Evolutionary conservation across 148 eudicot genomes (phyloP), one percentile per base, ranked within the genome.

Genomic region (Drosera capensis): DNA sequence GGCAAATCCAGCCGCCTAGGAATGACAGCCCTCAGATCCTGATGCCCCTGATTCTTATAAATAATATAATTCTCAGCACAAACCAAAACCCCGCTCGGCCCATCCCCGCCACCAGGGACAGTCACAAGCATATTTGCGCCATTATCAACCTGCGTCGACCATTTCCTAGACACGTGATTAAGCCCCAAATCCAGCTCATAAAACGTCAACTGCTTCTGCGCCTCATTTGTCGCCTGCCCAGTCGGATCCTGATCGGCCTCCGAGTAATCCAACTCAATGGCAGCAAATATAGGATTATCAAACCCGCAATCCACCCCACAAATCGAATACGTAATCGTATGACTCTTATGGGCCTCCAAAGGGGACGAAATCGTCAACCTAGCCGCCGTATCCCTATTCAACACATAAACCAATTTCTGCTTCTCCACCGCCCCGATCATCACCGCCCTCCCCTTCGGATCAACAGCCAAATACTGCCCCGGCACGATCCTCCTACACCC

Each of bases 401-500:
- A 57, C 23, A 90, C 95, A 59, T 90, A 90, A 25, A 90, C 97
- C 14, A 90, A 78, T 51, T 90, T 90, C 76, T 90, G 95, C 47
- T 90, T 90, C 66, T 90, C 97, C 43, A 77, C 71, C 11, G 97
- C 95, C n/a, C 84, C 97, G 59, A 90, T 71, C 97, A 90, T 90
- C 0, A 84, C 95, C 2, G 97, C 97, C 18, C 97, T 36, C 3
- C 97, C 97, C 54, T 90, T 84, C 0, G 97, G 97, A 43, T 88
- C 97, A 42, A 90, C 54, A 0, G 84, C 92, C 46, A 84, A 47
- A 51, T 75, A 83, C 72, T 88, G 95, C 0, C 97, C 97, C 0
- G 94, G 97, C 0, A 90, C 97, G 45, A 90, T 90, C 23, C 93
- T 62, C 17, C 97, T 71, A 55, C 93, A 71, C 1, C 97, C 97